Evolutionary conservation across 2,329 filamentous ascomycete genomes (phyloP), one percentile per base, ranked within the genome.

Genomic region (Neonectria hederae): DNA sequence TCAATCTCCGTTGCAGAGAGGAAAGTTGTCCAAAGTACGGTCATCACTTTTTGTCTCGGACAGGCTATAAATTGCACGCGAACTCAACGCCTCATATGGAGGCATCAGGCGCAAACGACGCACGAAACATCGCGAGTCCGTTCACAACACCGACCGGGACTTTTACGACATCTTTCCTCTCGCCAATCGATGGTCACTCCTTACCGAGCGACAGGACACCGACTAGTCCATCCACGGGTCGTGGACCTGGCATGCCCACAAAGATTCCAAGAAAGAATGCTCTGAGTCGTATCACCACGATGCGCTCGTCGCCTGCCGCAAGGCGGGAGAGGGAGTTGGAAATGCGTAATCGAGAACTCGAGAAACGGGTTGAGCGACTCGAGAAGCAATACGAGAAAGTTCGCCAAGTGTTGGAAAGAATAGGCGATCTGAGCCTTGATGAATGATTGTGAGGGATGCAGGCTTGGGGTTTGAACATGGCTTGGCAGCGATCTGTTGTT

Each of bases 211-310:
- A 26, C 4, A 19, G 11, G 11, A 70, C 24, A 0, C 70, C 67
- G 0, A 26, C 17, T 5, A 72, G 69, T n/a, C 69, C 71, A 3
- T 73, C 69, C 2, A 51, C 54, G 2, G 71, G 67, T 1, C 63
- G 69, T 48, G 63, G 55, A 4, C 5, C 5, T 8, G 48, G 9
- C 2, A 24, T 17, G 32, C 24, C 26, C 7, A 28, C n/a, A 24
- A 28, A 42, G 4, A 22, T 17, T 2, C 21, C 32, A 9, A 19
- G 7, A 13, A 54, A 45, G 32, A 13, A 30, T 6, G n/a, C 40
- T 17, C n/a, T 42, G 5, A 28, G 21, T n/a, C 53, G 7, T 9
- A 21, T 14, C n/a, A 21, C 8, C 10, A 42, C 21, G 11, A 19
- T 32, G 22, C 51, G 19, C 4, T n/a, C 46, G 0, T 9, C 49